Base-by-base conservation (phyloP, 164 flowering plant species). In the Tetrastigma voinierianum region DNA sequence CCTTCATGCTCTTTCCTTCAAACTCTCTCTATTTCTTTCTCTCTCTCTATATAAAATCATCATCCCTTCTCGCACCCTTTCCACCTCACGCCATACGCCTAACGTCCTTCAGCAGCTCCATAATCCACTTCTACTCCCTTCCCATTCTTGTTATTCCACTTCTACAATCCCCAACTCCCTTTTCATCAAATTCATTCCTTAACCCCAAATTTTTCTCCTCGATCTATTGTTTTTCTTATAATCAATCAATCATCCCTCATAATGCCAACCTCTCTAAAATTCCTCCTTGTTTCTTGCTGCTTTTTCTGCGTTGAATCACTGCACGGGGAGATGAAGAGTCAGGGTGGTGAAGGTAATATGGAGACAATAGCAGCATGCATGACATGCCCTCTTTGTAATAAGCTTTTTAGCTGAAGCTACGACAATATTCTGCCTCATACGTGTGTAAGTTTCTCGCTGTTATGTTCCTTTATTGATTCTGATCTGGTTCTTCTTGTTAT, bases 341-440 rank as follows among this genome's bases (percentile, higher is more conserved):
- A 82, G 73, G n/a, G 86, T 83, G 61, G 91, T 88, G 78, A 87
- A 78, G 63, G 91, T 91, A 59, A 81, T 76, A 73, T 80, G 70
- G 90, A 82, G 67, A 57, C 72, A 46, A 67, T 94, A n/a, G 84
- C 69, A 70, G 84, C 88, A 57, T 90, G 97, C 96, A 88, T 94
- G 87, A 85, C 87, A 64, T 94, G 98, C 78, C 95, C 95, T 62
- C 83, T 94, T 56, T 94, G 98, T 61, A 59, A 87, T 57, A 86
- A 84, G 73, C 81, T 91, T 46, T 74, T 91, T 55, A 78, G 68
- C 20, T n/a, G 93, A 94, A 11, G 98, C 98, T 63, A 91, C 98
- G 4, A 94, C 98, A 58, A 82, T 94, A 10, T 90, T 25, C 82
- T 85, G 46, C 97, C 91, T 61, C 98, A 94, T 70, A 90, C 98